Conservation (phyloP, 2,329 filamentous ascomycete species). For the Trichoderma simmonsii region DNA sequence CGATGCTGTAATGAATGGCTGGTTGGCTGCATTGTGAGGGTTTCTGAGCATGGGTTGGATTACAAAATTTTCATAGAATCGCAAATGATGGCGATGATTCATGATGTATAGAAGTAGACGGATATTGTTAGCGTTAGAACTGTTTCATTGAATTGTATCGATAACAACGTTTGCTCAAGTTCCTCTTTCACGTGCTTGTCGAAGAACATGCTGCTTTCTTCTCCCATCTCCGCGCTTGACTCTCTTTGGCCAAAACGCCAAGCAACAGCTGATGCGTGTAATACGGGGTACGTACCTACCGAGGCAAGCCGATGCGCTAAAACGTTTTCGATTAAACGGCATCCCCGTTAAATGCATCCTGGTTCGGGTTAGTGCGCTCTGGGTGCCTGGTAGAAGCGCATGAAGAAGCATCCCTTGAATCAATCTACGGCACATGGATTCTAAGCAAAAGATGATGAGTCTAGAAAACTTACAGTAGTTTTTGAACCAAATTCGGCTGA, state of each 20-base stretch:
- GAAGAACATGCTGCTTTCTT: background rate
- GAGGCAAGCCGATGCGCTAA: background rate
- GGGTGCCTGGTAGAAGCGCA: background rate
- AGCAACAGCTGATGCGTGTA: background rate
- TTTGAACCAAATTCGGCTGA: background rate
- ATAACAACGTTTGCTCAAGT: background rate
- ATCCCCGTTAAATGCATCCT: background rate
- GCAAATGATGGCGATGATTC: background rate
- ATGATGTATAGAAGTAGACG: background rate
- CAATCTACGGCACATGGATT: background rate
- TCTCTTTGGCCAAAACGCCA: background rate
- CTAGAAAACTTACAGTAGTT: background rate
- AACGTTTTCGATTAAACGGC: background rate
- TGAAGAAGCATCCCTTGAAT: slow-evolving; percentile 1
- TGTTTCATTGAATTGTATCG: background rate
- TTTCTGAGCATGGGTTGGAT: background rate
- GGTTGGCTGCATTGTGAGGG: background rate
- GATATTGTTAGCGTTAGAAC: background rate
- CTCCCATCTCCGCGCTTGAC: background rate
- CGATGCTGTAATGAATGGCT: background rate
- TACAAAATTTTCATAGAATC: background rate
- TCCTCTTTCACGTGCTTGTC: background rate
- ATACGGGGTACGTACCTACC: background rate
- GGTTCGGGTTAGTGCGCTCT: background rate
- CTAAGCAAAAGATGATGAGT: background rate